phyloP scores from a whole-genome alignment of 129 eudicot genomes.

The Mikania micrantha region DNA sequence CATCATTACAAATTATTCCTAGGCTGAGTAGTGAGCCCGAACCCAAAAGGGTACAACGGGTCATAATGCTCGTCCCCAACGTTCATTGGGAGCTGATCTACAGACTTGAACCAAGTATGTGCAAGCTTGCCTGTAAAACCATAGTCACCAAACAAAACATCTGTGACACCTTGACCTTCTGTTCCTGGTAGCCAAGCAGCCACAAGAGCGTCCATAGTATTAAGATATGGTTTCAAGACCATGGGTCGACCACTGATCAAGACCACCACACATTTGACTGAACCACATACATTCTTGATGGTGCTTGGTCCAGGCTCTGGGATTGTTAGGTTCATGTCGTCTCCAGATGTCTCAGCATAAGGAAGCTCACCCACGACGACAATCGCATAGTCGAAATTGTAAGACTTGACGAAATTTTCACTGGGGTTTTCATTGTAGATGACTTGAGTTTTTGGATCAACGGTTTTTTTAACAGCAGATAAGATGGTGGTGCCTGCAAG shows the following conservation, averaged over 20 bases:
- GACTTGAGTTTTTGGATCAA: slow-evolving; percentile 55
- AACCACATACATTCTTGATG: slow-evolving; percentile 54
- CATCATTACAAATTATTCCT: slow-evolving; percentile 21
- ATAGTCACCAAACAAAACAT: slow-evolving; percentile 65
- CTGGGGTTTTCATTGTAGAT: slow-evolving; percentile 58
- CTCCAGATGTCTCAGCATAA: slow-evolving; percentile 74
- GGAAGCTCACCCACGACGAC: slow-evolving; percentile 85
- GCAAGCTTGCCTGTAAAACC: slow-evolving; percentile 74
- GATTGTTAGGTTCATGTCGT: slow-evolving; percentile 56
- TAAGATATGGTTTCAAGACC: slow-evolving; percentile 56
- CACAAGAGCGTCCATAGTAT: slow-evolving; percentile 55
- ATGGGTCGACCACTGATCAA: slow-evolving; percentile 67
- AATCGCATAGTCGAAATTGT: slow-evolving; percentile 60
- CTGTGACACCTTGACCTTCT: slow-evolving; percentile 75
- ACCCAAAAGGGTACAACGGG: slow-evolving; percentile 66
- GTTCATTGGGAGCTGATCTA: slow-evolving; percentile 79
- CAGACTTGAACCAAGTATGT: slow-evolving; percentile 70
- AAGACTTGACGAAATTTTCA: slow-evolving; percentile 36
- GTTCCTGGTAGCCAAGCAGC: slow-evolving; percentile 88
- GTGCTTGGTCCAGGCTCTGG: slow-evolving; percentile 52
- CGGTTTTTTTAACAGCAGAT: slow-evolving; percentile 48
- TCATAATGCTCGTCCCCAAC: slow-evolving; percentile 75
- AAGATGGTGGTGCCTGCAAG: slow-evolving; percentile 73
- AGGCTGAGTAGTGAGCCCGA: slow-evolving; percentile 57
- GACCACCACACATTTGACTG: slow-evolving; percentile 67